phyloP scores from a whole-genome alignment of 257 asterid genomes.

The Lavandula angustifolia region DNA sequence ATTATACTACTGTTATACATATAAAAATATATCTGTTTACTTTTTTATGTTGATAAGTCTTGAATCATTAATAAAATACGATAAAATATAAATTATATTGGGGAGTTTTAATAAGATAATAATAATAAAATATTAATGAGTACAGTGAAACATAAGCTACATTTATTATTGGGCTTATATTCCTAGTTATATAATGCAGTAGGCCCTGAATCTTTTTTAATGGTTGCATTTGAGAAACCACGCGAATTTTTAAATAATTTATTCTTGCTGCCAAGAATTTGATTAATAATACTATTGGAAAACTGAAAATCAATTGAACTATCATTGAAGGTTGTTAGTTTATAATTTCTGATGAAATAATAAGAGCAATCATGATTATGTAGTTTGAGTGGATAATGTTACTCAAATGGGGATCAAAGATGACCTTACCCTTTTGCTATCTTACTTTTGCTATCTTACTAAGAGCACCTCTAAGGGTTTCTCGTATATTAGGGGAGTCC shows the following conservation, averaged over 20 bases:
- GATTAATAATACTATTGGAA: background rate
- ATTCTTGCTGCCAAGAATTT: conserved; percentile 5
- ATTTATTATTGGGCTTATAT: background rate
- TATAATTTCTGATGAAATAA: conserved; percentile 15
- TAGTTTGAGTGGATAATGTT: conserved; percentile 6
- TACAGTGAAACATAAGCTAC: background rate
- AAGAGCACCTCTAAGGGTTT: too few relatives aligned
- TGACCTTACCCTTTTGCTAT: too few relatives aligned
- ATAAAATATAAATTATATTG: too few relatives aligned
- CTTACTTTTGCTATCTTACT: too few relatives aligned
- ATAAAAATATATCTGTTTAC: too few relatives aligned
- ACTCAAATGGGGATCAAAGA: too few relatives aligned
- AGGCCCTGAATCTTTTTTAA: conserved; percentile 30
- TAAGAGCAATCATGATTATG: background rate
- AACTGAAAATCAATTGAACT: background rate
- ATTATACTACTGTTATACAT: too few relatives aligned
- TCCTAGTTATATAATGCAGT: conserved; percentile 2
- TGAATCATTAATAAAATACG: too few relatives aligned
- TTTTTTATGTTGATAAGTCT: too few relatives aligned
- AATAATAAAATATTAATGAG: too few relatives aligned
- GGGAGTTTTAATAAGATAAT: too few relatives aligned
- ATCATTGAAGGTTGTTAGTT: conserved; percentile 22
- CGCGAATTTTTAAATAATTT: conserved; percentile 8
- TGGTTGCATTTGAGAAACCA: conserved; percentile 24
- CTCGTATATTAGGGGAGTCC: too few relatives aligned